A percentile compares a stretch with the other conserved stretches of the same genome.
phyloP scores from a whole-genome alignment of 2,329 filamentous ascomycete genomes.

The Fusarium avenaceum region DNA sequence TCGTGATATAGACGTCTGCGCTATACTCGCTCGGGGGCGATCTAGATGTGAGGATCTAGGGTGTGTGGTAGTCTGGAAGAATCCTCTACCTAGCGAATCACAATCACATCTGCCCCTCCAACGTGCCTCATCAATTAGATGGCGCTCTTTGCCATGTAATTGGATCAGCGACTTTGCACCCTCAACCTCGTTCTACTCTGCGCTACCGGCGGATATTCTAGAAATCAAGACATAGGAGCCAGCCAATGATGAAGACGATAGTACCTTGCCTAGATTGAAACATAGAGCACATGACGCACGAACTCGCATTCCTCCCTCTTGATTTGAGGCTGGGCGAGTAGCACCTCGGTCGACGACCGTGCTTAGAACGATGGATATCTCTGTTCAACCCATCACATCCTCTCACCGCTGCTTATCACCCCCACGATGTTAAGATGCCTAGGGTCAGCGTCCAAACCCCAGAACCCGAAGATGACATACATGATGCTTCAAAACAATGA shows the following conservation, averaged over 20 bases:
- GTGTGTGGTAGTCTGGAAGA: slow-evolving; percentile 25
- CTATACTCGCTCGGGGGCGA: slow-evolving; percentile 31
- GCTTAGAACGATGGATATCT: slow-evolving; percentile 36
- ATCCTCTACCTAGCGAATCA: slow-evolving; percentile 37
- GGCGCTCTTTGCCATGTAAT: slow-evolving; percentile 28
- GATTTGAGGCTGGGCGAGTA: slow-evolving; percentile 31
- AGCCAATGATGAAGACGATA: slow-evolving; percentile 45
- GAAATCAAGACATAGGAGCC: slow-evolving; percentile 47
- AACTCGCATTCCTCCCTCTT: slow-evolving; percentile 44
- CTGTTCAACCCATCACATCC: slow-evolving; percentile 36
- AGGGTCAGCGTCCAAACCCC: slow-evolving; percentile 22
- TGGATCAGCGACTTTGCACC: slow-evolving; percentile 33
- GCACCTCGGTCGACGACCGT: slow-evolving; percentile 40
- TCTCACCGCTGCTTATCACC: slow-evolving; percentile 48
- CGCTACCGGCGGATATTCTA: slow-evolving; percentile 55
- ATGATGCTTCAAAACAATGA: slow-evolving; percentile 18
- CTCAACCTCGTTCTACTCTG: slow-evolving; percentile 44
- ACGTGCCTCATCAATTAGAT: slow-evolving; percentile 33
- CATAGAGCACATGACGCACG: slow-evolving; percentile 46
- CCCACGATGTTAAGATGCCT: slow-evolving; percentile 25
- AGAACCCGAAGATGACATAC: slow-evolving; percentile 41
- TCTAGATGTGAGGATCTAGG: slow-evolving; percentile 43
- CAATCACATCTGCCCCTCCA: slow-evolving; percentile 33
- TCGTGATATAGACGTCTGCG: slow-evolving; percentile 33
- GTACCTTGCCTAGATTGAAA: slow-evolving; percentile 36